Percentiles rank a stretch among this genome's conserved stretches.
phyloP scores from a whole-genome alignment of 2,329 filamentous ascomycete species.

The Westerdykella sp. region DNA sequence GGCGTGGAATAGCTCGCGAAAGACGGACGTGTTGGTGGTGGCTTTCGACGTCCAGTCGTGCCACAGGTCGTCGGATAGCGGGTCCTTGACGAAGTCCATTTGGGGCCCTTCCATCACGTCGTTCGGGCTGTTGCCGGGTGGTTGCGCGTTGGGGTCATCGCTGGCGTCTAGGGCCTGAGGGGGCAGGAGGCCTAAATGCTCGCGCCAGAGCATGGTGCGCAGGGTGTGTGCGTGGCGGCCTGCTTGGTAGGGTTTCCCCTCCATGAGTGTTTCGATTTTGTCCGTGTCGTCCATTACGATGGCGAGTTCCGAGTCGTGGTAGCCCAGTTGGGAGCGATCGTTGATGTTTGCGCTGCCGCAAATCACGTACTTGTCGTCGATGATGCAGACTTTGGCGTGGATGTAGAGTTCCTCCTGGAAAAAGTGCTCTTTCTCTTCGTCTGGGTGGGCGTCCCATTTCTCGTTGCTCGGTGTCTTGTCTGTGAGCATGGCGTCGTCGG shows the following conservation, averaged over 20 bases:
- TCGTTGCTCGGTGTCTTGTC: slow-evolving; percentile 60
- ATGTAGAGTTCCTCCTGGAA: slow-evolving; percentile 96
- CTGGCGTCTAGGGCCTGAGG: slow-evolving; percentile 62
- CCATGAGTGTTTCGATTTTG: slow-evolving; percentile 66
- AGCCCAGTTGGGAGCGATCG: slow-evolving; percentile 79
- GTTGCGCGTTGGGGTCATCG: slow-evolving; percentile 68
- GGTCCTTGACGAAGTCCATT: slow-evolving; percentile 56
- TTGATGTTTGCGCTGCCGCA: slow-evolving; percentile 89
- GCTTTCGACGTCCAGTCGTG: slow-evolving; percentile 65
- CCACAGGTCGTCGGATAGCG: slow-evolving; percentile 52
- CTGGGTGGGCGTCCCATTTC: slow-evolving; percentile 64
- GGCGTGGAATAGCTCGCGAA: slow-evolving; percentile 74
- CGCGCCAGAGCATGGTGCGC: slow-evolving; percentile 77
- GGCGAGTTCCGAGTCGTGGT: slow-evolving; percentile 85
- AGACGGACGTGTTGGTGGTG: slow-evolving; percentile 65
- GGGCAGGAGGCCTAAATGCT: slow-evolving; percentile 78
- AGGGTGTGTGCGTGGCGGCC: slow-evolving; percentile 78
- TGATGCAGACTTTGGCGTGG: slow-evolving; percentile 84
- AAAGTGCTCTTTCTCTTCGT: slow-evolving; percentile 79
- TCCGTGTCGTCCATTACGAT: slow-evolving; percentile 84
- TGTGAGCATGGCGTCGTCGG: slow-evolving; percentile 76
- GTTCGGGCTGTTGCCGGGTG: slow-evolving; percentile 65
- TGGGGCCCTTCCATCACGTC: slow-evolving; percentile 65
- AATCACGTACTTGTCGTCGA: slow-evolving; percentile 77
- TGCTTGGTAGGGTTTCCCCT: slow-evolving; percentile 68